Conservation (phyloP, 441 rosid genomes). For the Gossypium davidsonii region DNA sequence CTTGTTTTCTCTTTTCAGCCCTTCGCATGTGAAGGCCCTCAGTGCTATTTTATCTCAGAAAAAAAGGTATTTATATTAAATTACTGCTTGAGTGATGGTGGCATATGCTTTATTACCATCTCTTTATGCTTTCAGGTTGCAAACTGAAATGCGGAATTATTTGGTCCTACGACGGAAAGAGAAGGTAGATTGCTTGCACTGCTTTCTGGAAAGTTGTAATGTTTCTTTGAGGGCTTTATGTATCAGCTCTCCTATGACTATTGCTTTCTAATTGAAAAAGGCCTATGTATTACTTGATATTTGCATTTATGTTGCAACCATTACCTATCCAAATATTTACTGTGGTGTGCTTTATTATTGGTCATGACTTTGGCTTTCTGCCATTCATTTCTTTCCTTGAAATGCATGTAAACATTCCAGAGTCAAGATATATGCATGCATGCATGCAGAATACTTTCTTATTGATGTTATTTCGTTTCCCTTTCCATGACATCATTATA, state of each 20-base stretch:
- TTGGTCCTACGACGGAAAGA: slow-evolving; percentile 50
- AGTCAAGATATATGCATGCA: not conserved
- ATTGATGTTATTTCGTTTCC: not conserved
- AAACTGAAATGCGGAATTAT: slow-evolving; percentile 60
- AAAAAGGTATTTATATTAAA: slow-evolving; percentile 45
- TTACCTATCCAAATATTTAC: slow-evolving; percentile 6
- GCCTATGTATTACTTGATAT: not conserved
- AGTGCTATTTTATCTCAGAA: slow-evolving; percentile 66
- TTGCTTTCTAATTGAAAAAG: not conserved
- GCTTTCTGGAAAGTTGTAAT: not conserved
- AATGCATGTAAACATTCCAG: not conserved
- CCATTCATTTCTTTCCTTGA: not conserved
- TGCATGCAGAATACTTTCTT: not conserved
- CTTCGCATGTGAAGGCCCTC: slow-evolving; percentile 67
- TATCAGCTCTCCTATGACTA: not conserved
- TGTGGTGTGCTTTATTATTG: not conserved
- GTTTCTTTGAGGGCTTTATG: slow-evolving; percentile 2
- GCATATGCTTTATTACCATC: slow-evolving; percentile 16
- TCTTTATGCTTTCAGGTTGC: slow-evolving; percentile 54
- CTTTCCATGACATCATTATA: not conserved
- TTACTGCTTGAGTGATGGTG: slow-evolving; percentile 18
- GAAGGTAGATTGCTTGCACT: slow-evolving; percentile 45
- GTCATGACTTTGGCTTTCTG: not conserved
- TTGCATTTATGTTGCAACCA: slow-evolving; percentile 6
- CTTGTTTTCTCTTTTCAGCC: slow-evolving; percentile 62